Conservation (phyloP, 495 filamentous ascomycete genomes). For the Aspergillus affinis region DNA sequence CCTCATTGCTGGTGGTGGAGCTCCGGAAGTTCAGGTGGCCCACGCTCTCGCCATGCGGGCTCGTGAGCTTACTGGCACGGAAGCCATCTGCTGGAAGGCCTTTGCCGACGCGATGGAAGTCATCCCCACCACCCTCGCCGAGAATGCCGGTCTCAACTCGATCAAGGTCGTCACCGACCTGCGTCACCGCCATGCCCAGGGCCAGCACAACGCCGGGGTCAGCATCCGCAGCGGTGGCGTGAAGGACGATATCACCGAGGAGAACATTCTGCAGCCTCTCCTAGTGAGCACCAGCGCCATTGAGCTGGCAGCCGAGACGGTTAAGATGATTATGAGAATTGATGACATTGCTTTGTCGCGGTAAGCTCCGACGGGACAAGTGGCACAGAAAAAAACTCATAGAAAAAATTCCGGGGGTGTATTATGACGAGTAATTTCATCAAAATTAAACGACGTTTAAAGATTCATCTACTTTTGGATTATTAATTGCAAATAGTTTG, state of each 20-base stretch:
- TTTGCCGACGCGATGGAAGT: constrained; percentile 98
- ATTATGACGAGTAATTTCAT: constrained; percentile 28
- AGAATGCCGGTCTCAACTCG: constrained; percentile 95
- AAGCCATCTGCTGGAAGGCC: constrained; percentile 97
- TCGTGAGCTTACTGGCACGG: constrained; percentile 82
- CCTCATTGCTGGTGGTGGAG: constrained; percentile 92
- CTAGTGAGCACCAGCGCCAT: constrained; percentile 96
- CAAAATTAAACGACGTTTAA: constrained; percentile 11
- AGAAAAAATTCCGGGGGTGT: constrained; percentile 20
- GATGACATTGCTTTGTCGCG: constrained; percentile 83
- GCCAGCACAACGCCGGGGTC: constrained; percentile 93
- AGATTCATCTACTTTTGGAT: constrained; percentile 3
- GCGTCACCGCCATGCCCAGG: constrained; percentile 87
- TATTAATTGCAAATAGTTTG: constrained; percentile 4
- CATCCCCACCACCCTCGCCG: constrained; percentile 92
- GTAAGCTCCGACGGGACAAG: constrained; percentile 28
- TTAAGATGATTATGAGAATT: constrained; percentile 98
- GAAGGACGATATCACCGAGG: constrained; percentile 89
- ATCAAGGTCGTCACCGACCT: constrained; percentile 99
- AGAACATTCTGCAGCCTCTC: constrained; percentile 96
- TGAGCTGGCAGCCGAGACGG: constrained; percentile 93
- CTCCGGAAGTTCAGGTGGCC: constrained; percentile 93
- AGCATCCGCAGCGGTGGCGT: constrained; percentile 97
- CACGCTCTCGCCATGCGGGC: constrained; percentile 75
- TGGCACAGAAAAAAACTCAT: constrained; percentile 13